Conservation (phyloP, 2,329 filamentous ascomycete genomes). For the Aspergillus ochraceoroseus region DNA sequence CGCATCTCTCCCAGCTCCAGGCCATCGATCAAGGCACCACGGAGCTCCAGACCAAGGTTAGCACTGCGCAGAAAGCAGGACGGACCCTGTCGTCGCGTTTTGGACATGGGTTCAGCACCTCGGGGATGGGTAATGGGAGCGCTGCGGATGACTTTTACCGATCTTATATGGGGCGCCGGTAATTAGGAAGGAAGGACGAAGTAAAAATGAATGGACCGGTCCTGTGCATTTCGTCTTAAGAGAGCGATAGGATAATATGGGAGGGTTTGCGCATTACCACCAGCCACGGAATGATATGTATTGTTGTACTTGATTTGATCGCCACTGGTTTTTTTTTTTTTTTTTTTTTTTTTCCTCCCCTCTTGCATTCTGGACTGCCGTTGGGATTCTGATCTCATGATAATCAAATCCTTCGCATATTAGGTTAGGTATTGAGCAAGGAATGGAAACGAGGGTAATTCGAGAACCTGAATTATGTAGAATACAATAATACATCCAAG, state of each 20-base stretch:
- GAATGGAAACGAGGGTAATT: too few species aligned
- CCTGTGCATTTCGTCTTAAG: neutral
- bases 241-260: constrained; percentile 6
- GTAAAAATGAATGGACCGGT: too few species aligned
- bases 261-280: constrained; percentile 3
- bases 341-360: too few species aligned
- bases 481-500: neutral
- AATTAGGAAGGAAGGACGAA: constrained; percentile 11
- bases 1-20: constrained; percentile 85
- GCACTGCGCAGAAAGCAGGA: constrained; percentile 72
- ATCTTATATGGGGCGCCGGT: constrained; percentile 74
- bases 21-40: constrained; percentile 85
- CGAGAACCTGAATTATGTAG: constrained; percentile 2
- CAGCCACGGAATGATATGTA: neutral
- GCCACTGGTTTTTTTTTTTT: constrained; percentile 3
- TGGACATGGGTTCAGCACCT: constrained; percentile 35
- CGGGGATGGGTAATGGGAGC: constrained; percentile 37
- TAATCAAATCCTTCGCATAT: too few species aligned
- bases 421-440: too few species aligned
- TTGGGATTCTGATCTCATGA: constrained; percentile 2
- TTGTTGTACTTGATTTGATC: neutral
- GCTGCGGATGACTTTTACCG: constrained; percentile 83
- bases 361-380: neutral
- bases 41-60: constrained; percentile 75
- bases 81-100: constrained; percentile 48